These are phyloP conservation scores for Ganoderma multipileum DNA, from an alignment of 1,284 basidiomycete species.

Conservation along the genomic window DNA sequence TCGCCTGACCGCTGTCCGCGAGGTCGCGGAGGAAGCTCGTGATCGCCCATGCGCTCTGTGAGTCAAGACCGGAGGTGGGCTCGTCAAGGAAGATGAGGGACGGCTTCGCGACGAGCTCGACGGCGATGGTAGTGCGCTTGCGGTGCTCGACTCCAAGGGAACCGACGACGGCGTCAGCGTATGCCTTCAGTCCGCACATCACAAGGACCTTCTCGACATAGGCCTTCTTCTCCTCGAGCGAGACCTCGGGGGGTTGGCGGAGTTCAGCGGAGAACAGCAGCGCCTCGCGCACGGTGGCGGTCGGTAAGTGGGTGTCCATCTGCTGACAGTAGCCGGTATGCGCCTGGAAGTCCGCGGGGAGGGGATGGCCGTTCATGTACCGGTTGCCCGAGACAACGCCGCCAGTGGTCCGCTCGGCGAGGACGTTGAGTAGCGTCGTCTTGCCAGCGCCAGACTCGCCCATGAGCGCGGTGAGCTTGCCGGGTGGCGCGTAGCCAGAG, in stretches of 20 bases:
- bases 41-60: constrained; percentile 90
- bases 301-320: constrained; percentile 79
- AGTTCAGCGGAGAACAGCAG: constrained; percentile 84
- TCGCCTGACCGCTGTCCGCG: constrained; percentile 83
- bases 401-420: constrained; percentile 81
- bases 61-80: constrained; percentile 87
- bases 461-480: constrained; percentile 81
- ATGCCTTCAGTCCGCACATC: constrained; percentile 78
- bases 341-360: constrained; percentile 79
- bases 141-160: constrained; percentile 78
- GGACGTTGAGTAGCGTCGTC: constrained; percentile 85
- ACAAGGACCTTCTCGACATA: constrained; percentile 84
- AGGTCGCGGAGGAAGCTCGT: constrained; percentile 80
- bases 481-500: constrained; percentile 84
- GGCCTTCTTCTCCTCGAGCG: constrained; percentile 76
- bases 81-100: constrained; percentile 84
- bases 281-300: constrained; percentile 85
- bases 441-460: constrained; percentile 85
- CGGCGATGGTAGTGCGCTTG: constrained; percentile 84
- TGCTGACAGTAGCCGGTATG: constrained; percentile 85
- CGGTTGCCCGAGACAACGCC: constrained; percentile 85
- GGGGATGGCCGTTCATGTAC: constrained; percentile 77
- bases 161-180: constrained; percentile 81
- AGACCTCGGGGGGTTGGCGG: constrained; percentile 75
- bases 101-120: constrained; percentile 85